phyloP scores from a whole-genome alignment of 257 asterid genomes.

The Solanum peruvianum region DNA sequence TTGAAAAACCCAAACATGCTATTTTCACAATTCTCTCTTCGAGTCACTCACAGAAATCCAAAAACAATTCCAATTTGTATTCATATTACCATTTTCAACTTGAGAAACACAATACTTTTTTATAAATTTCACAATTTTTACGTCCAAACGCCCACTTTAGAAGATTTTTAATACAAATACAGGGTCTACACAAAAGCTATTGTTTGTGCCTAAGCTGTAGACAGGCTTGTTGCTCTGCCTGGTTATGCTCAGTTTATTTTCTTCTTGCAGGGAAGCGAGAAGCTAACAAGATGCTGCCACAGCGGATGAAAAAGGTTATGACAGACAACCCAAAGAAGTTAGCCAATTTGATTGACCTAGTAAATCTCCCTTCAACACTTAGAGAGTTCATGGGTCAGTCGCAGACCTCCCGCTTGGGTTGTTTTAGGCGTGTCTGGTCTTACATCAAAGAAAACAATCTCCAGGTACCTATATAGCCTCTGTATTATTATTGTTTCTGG shows the following conservation, averaged over 20 bases:
- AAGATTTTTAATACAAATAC: neutral
- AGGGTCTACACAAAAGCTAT: neutral
- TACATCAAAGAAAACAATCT: constrained; percentile 79
- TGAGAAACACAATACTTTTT: neutral
- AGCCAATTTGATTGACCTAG: constrained; percentile 68
- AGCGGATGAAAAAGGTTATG: constrained; percentile 44
- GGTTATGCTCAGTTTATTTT: neutral
- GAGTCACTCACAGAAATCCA: neutral
- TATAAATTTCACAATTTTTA: neutral
- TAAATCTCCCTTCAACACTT: constrained; percentile 68
- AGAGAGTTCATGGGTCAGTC: constrained; percentile 91
- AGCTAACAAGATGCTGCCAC: constrained; percentile 46
- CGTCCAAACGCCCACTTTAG: neutral
- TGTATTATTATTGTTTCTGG: neutral
- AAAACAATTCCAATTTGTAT: neutral
- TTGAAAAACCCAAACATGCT: neutral
- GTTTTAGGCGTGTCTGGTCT: constrained; percentile 76
- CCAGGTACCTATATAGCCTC: constrained; percentile 36
- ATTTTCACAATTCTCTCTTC: neutral
- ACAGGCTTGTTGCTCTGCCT: neutral
- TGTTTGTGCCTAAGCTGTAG: neutral
- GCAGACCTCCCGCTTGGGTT: constrained; percentile 79
- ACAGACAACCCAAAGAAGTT: constrained; percentile 74
- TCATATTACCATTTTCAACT: neutral
- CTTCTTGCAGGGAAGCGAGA: neutral